These are phyloP conservation scores for Leccinum pachyderme DNA, from an alignment of 1,284 basidiomycete genomes.

Conservation along the genomic window DNA sequence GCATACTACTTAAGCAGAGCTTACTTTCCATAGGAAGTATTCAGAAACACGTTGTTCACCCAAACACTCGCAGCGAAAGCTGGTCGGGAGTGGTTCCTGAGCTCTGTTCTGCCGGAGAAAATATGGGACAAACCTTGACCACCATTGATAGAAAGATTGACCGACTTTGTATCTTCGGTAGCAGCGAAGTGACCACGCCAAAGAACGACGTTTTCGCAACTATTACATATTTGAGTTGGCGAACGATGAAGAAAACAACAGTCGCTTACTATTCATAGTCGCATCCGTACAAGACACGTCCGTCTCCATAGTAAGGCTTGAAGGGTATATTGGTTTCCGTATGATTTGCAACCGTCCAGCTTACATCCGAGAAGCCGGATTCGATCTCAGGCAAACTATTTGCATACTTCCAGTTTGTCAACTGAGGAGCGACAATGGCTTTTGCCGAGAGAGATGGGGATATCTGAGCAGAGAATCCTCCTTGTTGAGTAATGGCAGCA, in stretches of 20 bases:
- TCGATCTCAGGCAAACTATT: slow-evolving; percentile 71
- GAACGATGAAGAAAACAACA: neutral
- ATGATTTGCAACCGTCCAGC: slow-evolving; percentile 65
- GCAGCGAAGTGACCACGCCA: slow-evolving; percentile 79
- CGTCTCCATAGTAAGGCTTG: slow-evolving; percentile 69
- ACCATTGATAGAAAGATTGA: slow-evolving; percentile 75
- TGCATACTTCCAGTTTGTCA: slow-evolving; percentile 65
- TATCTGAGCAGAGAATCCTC: slow-evolving; percentile 40
- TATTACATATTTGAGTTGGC: slow-evolving; percentile 26
- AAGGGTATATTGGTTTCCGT: slow-evolving; percentile 68
- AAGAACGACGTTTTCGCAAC: slow-evolving; percentile 75
- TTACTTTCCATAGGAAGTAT: slow-evolving; percentile 70
- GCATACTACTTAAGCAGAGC: slow-evolving; percentile 21
- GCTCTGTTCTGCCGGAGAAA: neutral
- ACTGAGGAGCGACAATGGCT: slow-evolving; percentile 33
- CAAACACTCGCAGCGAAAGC: slow-evolving; percentile 79
- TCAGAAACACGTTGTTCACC: slow-evolving; percentile 73
- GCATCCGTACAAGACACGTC: slow-evolving; percentile 71
- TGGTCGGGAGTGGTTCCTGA: slow-evolving; percentile 3
- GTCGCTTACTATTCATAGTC: slow-evolving; percentile 77
- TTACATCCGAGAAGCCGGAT: slow-evolving; percentile 52
- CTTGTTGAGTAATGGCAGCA: slow-evolving; percentile 29
- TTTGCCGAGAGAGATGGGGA: slow-evolving; percentile 13
- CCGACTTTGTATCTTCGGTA: slow-evolving; percentile 54
- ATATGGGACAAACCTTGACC: slow-evolving; percentile 55